These are phyloP conservation scores for Lojkania enalia DNA, from an alignment of 2,329 filamentous ascomycete genomes.

Conservation along the genomic window DNA sequence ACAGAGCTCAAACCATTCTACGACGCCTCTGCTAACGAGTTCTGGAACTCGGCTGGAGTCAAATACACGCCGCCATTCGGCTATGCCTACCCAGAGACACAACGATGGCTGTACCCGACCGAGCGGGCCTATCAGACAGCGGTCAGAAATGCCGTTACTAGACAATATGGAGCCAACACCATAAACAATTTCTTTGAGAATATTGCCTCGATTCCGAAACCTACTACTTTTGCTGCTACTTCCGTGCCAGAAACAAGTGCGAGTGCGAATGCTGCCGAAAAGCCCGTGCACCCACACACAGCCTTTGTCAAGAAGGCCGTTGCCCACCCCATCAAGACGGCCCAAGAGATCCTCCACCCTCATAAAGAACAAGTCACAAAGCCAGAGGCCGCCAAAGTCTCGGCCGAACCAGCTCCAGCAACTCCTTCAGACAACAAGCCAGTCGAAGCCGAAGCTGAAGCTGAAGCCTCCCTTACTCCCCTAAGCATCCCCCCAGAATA, in stretches of 20 bases:
- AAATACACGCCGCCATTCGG: constrained; percentile 13
- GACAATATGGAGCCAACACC: constrained; percentile 5
- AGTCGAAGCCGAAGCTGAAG: background rate
- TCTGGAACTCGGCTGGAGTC: constrained; percentile 11
- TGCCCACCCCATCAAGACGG: constrained; percentile 7
- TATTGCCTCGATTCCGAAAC: background rate
- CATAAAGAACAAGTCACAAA: background rate
- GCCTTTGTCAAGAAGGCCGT: constrained; percentile 8
- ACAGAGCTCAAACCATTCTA: constrained; percentile 11
- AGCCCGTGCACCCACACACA: background rate
- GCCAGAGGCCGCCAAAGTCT: background rate
- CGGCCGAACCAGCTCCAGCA: background rate
- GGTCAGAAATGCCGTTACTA: constrained; percentile 1
- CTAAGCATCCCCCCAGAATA: constrained; percentile 10
- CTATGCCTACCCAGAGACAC: constrained; percentile 19
- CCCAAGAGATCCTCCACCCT: background rate
- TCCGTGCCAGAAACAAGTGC: background rate
- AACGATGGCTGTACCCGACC: constrained; percentile 8
- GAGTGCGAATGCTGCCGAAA: background rate
- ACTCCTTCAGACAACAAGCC: background rate
- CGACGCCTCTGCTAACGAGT: constrained; percentile 3
- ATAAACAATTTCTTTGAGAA: constrained; percentile 12
- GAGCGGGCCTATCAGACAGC: constrained; percentile 8
- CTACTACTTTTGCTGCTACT: no score
- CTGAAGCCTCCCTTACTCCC: background rate